Percentiles rank a stretch among this genome's conserved stretches.
These are phyloP conservation scores for Ascocoryne sarcoides DNA, from an alignment of 2,329 filamentous ascomycete species.

Conservation along the genomic window DNA sequence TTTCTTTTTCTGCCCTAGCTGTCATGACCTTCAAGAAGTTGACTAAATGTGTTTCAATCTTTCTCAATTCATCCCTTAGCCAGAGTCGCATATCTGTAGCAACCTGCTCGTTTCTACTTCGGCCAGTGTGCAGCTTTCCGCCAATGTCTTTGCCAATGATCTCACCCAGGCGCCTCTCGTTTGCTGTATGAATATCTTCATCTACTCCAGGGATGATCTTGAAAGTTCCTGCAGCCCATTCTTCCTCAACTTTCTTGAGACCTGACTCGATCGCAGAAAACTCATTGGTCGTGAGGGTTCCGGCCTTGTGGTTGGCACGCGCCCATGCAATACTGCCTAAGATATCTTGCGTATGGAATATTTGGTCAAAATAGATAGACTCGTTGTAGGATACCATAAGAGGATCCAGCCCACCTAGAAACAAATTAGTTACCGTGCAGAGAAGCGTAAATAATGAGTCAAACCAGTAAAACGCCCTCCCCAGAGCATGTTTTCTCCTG, in stretches of 20 bases:
- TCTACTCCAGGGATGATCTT: constrained; percentile 43
- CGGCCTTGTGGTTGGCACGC: constrained; percentile 65
- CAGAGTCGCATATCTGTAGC: constrained; percentile 86
- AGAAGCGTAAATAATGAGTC: constrained; percentile 6
- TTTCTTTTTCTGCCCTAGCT: constrained; percentile 62
- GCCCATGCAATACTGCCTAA: constrained; percentile 74
- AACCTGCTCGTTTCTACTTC: constrained; percentile 85
- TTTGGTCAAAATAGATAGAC: constrained; percentile 68
- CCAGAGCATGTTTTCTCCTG: constrained; percentile 43
- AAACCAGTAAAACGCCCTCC: constrained; percentile 52
- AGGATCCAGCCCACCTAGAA: constrained; percentile 66
- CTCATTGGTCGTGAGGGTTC: constrained; percentile 65
- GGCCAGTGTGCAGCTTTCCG: constrained; percentile 82
- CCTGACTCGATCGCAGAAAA: constrained; percentile 68
- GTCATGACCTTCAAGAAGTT: constrained; percentile 62
- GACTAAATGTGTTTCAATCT: constrained; percentile 59
- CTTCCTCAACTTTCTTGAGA: constrained; percentile 46
- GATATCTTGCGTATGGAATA: constrained; percentile 74
- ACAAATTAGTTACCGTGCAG: not conserved
- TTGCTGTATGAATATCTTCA: constrained; percentile 61
- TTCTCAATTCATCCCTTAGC: constrained; percentile 65
- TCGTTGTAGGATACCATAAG: constrained; percentile 83
- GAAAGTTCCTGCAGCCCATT: constrained; percentile 45
- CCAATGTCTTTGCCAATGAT: constrained; percentile 78
- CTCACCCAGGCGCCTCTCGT: constrained; percentile 67